phyloP scores from a whole-genome alignment of 2,329 filamentous ascomycete genomes.

The Xylariaceae sp. region DNA sequence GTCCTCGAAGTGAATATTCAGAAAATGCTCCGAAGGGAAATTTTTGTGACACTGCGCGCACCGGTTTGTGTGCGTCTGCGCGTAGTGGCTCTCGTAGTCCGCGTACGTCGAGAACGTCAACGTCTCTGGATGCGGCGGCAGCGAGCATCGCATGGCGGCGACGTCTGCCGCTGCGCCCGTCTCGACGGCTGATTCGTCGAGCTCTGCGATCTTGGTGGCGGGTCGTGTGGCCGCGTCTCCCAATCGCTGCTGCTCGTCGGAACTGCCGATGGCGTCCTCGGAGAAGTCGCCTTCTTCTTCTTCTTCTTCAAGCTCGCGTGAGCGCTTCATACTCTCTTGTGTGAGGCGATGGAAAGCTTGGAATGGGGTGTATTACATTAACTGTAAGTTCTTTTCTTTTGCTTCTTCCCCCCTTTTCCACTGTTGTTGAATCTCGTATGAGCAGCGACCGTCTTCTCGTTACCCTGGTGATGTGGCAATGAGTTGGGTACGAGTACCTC shows the following conservation, averaged over 20 bases:
- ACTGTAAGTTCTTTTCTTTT: conserved; percentile 2
- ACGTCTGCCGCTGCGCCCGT: conserved; percentile 30
- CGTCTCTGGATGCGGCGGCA: conserved; percentile 71
- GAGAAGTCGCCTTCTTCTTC: conserved; percentile 9
- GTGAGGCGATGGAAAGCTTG: conserved; percentile 17
- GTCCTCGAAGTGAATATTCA: conserved; percentile 83
- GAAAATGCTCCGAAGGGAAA: conserved; percentile 76
- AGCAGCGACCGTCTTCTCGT: background rate
- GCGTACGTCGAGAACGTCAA: conserved; percentile 68
- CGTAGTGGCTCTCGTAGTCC: conserved; percentile 85
- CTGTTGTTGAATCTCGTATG: background rate
- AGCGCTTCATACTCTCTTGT: conserved; percentile 52
- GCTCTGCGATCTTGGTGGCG: conserved; percentile 52
- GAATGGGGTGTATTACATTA: conserved; percentile 36
- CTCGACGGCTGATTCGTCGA: conserved; percentile 44
- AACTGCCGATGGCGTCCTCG: conserved; percentile 17
- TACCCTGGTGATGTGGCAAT: too few relatives aligned
- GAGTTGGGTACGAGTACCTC: background rate
- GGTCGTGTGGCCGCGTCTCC: conserved; percentile 22
- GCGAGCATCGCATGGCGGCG: conserved; percentile 65
- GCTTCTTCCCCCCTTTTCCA: background rate
- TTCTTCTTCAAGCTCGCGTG: conserved; percentile 53
- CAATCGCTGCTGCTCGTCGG: conserved; percentile 16
- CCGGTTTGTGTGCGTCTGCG: conserved; percentile 72
- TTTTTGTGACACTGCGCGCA: conserved; percentile 82